Percentiles rank a stretch among this genome's conserved stretches.
phyloP scores from a whole-genome alignment of 2,329 filamentous ascomycete species.

The Nigrospora osmanthi region DNA sequence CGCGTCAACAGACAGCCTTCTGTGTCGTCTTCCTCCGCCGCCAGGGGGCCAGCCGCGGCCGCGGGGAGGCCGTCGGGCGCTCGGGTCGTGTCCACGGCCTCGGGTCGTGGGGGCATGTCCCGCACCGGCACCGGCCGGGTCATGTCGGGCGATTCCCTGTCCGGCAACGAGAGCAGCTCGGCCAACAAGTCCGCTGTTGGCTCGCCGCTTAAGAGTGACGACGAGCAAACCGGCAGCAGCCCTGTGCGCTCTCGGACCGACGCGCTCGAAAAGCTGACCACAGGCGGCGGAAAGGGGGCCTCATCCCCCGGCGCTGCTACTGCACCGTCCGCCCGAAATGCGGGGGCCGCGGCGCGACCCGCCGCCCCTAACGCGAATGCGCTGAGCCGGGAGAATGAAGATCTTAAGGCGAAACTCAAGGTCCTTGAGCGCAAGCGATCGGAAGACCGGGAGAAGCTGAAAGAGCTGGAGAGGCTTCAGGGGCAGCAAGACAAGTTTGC shows the following conservation, averaged over 20 bases:
- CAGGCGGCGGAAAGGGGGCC: conserved; percentile 17
- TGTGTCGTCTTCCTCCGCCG: conserved; percentile 28
- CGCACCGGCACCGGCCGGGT: conserved; percentile 33
- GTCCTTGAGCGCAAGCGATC: conserved; percentile 79
- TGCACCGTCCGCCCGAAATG: conserved; percentile 4
- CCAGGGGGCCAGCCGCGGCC: conserved; percentile 15
- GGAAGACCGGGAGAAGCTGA: conserved; percentile 81
- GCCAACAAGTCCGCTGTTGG: conserved; percentile 25
- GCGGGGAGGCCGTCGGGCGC: too few species aligned
- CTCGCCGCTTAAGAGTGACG: conserved; percentile 44
- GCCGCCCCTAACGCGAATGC: conserved; percentile 33
- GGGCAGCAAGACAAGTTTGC: conserved; percentile 73
- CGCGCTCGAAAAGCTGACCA: conserved; percentile 43
- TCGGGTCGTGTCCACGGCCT: too few species aligned
- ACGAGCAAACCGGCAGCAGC: conserved; percentile 41
- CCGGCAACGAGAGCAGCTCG: conserved; percentile 30
- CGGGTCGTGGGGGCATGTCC: conserved; percentile 23
- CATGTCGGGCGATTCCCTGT: conserved; percentile 37
- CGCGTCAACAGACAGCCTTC: conserved; percentile 36
- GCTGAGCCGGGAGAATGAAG: conserved; percentile 66
- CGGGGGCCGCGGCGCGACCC: conserved; percentile 23
- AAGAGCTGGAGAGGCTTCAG: conserved; percentile 68
- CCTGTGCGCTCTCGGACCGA: conserved; percentile 42
- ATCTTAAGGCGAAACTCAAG: conserved; percentile 79
- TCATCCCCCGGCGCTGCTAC: conserved; percentile 23